A percentile compares a stretch with the other conserved stretches of the same genome.
phyloP scores from a whole-genome alignment of 1,284 basidiomycete genomes.

The Puccinia sorghi region DNA sequence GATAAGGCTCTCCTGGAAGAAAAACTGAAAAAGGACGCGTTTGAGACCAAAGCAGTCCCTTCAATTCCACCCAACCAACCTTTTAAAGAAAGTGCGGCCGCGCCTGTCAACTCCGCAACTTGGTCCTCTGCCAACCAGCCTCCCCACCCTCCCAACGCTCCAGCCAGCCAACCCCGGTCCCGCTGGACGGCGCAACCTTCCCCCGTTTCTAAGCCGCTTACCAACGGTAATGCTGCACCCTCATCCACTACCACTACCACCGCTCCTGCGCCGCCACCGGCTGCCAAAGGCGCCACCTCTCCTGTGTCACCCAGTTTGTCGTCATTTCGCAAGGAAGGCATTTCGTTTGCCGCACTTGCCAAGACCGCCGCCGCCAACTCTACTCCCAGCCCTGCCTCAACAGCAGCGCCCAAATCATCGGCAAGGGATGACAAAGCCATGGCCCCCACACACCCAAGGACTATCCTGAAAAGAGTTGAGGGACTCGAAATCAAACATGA shows the following conservation, averaged over 20 bases:
- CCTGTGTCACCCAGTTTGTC: conserved; percentile 35
- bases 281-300: background rate
- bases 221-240: conserved; percentile 29
- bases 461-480: conserved; percentile 38
- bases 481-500: conserved; percentile 35
- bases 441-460: conserved; percentile 17
- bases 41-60: conserved; percentile 16
- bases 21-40: conserved; percentile 37
- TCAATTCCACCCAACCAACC: background rate
- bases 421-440: conserved; percentile 3
- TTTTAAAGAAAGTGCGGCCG: background rate
- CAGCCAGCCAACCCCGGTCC: conserved; percentile 13
- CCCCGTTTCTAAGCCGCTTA: conserved; percentile 4
- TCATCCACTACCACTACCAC: background rate
- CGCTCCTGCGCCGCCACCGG: background rate
- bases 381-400: background rate
- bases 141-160: background rate
- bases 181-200: conserved; percentile 28
- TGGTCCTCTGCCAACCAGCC: conserved; percentile 7
- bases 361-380: conserved; percentile 34
- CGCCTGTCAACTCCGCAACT: background rate
- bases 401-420: background rate
- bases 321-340: conserved; percentile 46
- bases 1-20: conserved; percentile 32
- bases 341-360: conserved; percentile 47